phyloP scores from a whole-genome alignment of 495 filamentous ascomycete species.

The Penicillium argentinense region DNA sequence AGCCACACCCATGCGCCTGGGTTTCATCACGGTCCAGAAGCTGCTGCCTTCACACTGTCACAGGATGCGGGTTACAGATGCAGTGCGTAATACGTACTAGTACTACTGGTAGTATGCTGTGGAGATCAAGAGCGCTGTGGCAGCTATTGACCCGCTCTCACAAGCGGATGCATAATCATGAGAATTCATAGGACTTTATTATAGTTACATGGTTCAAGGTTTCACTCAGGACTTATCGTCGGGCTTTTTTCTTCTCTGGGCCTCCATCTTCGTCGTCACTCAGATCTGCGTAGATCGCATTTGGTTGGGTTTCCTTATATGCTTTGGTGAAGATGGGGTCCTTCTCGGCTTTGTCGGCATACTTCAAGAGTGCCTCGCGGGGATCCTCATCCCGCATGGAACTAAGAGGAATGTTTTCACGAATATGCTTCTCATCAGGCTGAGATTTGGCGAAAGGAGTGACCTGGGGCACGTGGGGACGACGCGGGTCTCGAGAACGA shows the following conservation, averaged over 20 bases:
- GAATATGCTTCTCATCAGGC: conserved; percentile 87
- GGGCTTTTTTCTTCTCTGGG: conserved; percentile 67
- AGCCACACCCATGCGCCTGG: conserved; percentile 3
- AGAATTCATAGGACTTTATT: neutral
- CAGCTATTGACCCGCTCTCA: too few relatives aligned
- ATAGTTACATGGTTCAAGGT: conserved; percentile 4
- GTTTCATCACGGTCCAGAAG: too few relatives aligned
- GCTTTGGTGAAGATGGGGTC: conserved; percentile 93
- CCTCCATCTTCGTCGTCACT: conserved; percentile 83
- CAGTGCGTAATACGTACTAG: too few relatives aligned
- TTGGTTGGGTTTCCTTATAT: conserved; percentile 90
- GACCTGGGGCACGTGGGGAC: conserved; percentile 77
- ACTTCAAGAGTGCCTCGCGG: conserved; percentile 88
- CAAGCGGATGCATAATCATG: conserved; percentile 1
- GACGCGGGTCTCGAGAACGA: conserved; percentile 70
- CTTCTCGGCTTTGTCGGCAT: conserved; percentile 90
- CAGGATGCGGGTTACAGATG: too few relatives aligned
- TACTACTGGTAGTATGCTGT: too few relatives aligned
- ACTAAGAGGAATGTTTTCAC: conserved; percentile 82
- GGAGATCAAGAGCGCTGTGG: too few relatives aligned
- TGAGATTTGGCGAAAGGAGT: conserved; percentile 92
- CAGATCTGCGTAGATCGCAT: conserved; percentile 86
- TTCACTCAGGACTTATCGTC: conserved; percentile 26
- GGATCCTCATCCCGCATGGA: conserved; percentile 98
- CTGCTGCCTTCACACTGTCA: too few relatives aligned